A percentile compares a stretch with the other conserved stretches of the same genome.
phyloP scores from a whole-genome alignment of 106 monocot genomes.

The Iris macrosiphon region DNA sequence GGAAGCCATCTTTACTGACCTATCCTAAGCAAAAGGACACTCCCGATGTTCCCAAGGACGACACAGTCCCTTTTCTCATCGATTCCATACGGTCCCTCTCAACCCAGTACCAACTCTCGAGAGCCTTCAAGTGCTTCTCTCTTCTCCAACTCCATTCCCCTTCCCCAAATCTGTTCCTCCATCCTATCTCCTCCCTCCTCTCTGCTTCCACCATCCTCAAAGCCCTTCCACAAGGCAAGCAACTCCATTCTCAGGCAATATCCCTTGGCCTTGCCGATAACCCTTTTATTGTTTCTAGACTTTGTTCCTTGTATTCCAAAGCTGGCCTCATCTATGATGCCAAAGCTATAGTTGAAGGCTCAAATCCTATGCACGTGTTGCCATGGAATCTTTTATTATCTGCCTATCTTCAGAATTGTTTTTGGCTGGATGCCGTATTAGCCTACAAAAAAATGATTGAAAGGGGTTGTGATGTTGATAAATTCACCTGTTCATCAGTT shows the following conservation, averaged over 20 bases:
- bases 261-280: conserved; percentile 31
- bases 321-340: conserved; percentile 30
- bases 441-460: conserved; percentile 39
- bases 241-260: conserved; percentile 63
- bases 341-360: conserved; percentile 15
- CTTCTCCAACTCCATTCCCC: conserved; percentile 31
- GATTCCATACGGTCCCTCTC: conserved; percentile 20
- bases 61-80: neutral
- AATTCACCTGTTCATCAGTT: conserved; percentile 63
- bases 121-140: conserved; percentile 41
- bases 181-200: conserved; percentile 45
- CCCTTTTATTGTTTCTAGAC: conserved; percentile 17
- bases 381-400: conserved; percentile 71
- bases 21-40: neutral
- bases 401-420: conserved; percentile 20
- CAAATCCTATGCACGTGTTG: conserved; percentile 3
- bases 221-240: conserved; percentile 31
- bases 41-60: neutral
- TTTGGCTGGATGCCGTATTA: conserved; percentile 17
- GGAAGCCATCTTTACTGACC: neutral
- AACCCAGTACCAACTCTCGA: conserved; percentile 22
- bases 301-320: conserved; percentile 47
- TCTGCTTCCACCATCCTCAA: conserved; percentile 18
- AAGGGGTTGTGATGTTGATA: conserved; percentile 31
- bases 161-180: conserved; percentile 19